phyloP scores from a whole-genome alignment of 2,329 filamentous ascomycete genomes.

The Arachnomyces sp. region DNA sequence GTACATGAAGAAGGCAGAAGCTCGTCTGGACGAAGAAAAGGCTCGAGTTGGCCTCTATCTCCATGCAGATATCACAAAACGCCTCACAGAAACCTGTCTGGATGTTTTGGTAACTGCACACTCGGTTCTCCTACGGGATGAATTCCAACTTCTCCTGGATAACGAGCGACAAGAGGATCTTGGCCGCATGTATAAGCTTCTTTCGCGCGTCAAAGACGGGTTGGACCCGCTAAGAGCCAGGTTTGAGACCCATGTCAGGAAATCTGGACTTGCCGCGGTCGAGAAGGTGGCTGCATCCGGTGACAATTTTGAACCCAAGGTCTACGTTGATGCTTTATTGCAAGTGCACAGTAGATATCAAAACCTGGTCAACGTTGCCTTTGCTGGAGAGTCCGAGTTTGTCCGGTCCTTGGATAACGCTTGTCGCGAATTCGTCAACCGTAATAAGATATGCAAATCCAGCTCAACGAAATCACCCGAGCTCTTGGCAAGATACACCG shows the following conservation, averaged over 20 bases:
- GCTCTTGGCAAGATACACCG: constrained; percentile 88
- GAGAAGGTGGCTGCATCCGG: constrained; percentile 83
- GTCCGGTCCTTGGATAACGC: constrained; percentile 93
- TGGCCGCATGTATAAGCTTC: constrained; percentile 87
- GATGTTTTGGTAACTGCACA: constrained; percentile 84
- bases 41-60: constrained; percentile 87
- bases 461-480: constrained; percentile 92
- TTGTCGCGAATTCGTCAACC: constrained; percentile 95
- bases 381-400: constrained; percentile 93
- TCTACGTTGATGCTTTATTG: constrained; percentile 89
- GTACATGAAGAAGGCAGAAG: constrained; percentile 99
- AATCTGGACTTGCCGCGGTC: constrained; percentile 78
- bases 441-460: constrained; percentile 90
- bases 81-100: constrained; percentile 80
- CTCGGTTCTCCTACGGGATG: constrained; percentile 75
- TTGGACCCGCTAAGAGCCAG: constrained; percentile 76
- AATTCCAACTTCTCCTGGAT: constrained; percentile 89
- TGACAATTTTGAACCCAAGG: constrained; percentile 87
- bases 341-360: constrained; percentile 94
- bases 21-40: constrained; percentile 82
- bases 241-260: constrained; percentile 88
- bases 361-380: constrained; percentile 81
- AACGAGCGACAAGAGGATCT: constrained; percentile 94
- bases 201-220: constrained; percentile 82
- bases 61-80: constrained; percentile 76